phyloP scores from a whole-genome alignment of 2,329 filamentous ascomycete species.

The Aspergillus clavatus region DNA sequence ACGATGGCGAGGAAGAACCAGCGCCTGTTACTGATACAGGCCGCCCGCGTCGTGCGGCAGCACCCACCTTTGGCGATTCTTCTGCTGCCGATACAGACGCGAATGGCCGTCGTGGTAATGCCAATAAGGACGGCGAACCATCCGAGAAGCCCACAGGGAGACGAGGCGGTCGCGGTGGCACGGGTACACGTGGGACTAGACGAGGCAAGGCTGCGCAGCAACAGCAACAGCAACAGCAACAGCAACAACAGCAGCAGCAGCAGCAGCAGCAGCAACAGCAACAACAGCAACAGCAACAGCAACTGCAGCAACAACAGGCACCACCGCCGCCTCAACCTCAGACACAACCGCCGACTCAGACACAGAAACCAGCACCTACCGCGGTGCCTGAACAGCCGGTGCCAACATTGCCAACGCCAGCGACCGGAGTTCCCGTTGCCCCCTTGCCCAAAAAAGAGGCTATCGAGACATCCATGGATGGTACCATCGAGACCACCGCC shows the following conservation, averaged over 20 bases:
- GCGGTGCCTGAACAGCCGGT: slow-evolving; percentile 9
- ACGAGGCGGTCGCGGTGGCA: slow-evolving; percentile 31
- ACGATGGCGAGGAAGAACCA: slow-evolving; percentile 42
- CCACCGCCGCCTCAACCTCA: slow-evolving; percentile 17
- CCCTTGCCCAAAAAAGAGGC: slow-evolving; percentile 25
- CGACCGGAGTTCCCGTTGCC: slow-evolving; percentile 16
- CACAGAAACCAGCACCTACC: slow-evolving; percentile 15
- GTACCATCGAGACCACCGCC: slow-evolving; percentile 13
- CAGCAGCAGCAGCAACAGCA: slow-evolving; percentile 17
- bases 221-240: slow-evolving; percentile 22
- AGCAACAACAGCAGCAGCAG: no score
- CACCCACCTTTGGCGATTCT: slow-evolving; percentile 45
- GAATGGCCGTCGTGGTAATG: slow-evolving; percentile 31
- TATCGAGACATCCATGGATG: slow-evolving; percentile 16
- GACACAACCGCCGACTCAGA: slow-evolving; percentile 5
- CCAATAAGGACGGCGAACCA: slow-evolving; percentile 32
- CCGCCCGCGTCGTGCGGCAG: slow-evolving; percentile 46
- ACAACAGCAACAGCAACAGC: slow-evolving; percentile 8
- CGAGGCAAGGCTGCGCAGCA: slow-evolving; percentile 31
- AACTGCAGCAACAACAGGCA: slow-evolving; percentile 12
- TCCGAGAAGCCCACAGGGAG: slow-evolving; percentile 32
- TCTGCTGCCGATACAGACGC: slow-evolving; percentile 27
- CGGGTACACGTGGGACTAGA: slow-evolving; percentile 32
- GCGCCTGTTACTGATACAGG: slow-evolving; percentile 48
- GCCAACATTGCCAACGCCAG: slow-evolving; percentile 1